Conservation (phyloP, 768 basidiomycete species). For the Suillus brevipes region DNA sequence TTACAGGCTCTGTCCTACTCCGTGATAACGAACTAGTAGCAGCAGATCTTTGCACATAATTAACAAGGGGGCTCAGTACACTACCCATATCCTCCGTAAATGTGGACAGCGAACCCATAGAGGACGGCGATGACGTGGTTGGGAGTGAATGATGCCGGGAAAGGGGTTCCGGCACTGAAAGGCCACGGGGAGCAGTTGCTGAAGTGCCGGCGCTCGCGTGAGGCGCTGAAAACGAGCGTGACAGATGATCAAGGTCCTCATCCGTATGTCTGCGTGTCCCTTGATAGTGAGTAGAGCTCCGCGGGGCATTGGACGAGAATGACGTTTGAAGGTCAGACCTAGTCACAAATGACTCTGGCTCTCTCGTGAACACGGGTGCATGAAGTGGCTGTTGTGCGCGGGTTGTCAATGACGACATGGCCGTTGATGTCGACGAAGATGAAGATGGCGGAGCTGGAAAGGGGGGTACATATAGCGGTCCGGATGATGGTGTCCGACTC, state of each 20-base stretch:
- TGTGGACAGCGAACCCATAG: conserved; percentile 20
- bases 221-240: conserved; percentile 26
- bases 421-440: conserved; percentile 8
- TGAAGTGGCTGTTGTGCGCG: conserved; percentile 14
- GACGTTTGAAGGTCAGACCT: conserved; percentile 59
- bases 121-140: conserved; percentile 17
- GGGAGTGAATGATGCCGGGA: conserved; percentile 30
- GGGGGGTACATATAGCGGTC: conserved; percentile 23
- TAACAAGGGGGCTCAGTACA: conserved; percentile 19
- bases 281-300: conserved; percentile 65
- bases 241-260: conserved; percentile 15
- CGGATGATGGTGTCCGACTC: conserved; percentile 26
- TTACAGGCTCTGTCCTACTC: conserved; percentile 31
- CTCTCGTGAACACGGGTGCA: conserved; percentile 18
- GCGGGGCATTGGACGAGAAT: conserved; percentile 67
- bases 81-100: conserved; percentile 30
- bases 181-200: conserved; percentile 20
- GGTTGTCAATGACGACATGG: conserved; percentile 13
- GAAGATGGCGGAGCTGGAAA: conserved; percentile 31
- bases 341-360: conserved; percentile 50
- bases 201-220: conserved; percentile 12
- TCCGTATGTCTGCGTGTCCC: conserved; percentile 27
- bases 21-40: conserved; percentile 18
- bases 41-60: conserved; percentile 19
- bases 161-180: conserved; percentile 21